Conservation (phyloP, 371 early-diverging fungal species). For the Mucor piriformis region DNA sequence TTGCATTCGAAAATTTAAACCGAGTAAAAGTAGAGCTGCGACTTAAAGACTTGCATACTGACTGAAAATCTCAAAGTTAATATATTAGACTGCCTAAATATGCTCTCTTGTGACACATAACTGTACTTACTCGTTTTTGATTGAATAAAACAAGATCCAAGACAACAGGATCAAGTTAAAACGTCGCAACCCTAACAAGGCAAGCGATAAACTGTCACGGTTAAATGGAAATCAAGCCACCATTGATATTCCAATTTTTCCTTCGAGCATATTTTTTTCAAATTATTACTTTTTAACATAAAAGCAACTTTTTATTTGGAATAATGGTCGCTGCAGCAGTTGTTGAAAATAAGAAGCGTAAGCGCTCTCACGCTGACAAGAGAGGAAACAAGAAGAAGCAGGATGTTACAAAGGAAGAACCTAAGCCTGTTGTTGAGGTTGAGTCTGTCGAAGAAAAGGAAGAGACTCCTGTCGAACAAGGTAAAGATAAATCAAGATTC, state of each 20-base stretch:
- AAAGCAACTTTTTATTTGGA: background rate
- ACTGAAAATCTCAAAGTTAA: no score
- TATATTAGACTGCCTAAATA: no score
- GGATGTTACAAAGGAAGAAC: slow-evolving; percentile 34
- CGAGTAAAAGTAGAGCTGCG: no score
- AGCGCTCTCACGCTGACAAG: slow-evolving; percentile 33
- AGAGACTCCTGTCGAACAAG: slow-evolving; percentile 15
- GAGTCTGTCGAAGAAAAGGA: slow-evolving; percentile 23
- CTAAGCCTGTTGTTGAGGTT: slow-evolving; percentile 35
- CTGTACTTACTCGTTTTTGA: no score
- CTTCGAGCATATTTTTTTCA: slow-evolving; percentile 4
- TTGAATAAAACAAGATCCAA: no score
- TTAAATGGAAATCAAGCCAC: slow-evolving; percentile 1
- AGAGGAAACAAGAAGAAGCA: slow-evolving; percentile 36
- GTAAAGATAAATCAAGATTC: background rate
- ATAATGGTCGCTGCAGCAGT: slow-evolving; percentile 18
- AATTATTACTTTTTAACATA: background rate
- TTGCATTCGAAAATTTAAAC: no score
- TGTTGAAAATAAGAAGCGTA: slow-evolving; percentile 33
- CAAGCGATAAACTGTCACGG: background rate
- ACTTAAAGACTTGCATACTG: no score
- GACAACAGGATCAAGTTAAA: no score
- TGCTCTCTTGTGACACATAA: no score
- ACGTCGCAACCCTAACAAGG: no score
- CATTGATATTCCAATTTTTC: background rate